A percentile compares a stretch with the other conserved stretches of the same genome.
Evolutionary conservation across 1,284 basidiomycete genomes (phyloP).

Genomic region (Trametes sp.): DNA sequence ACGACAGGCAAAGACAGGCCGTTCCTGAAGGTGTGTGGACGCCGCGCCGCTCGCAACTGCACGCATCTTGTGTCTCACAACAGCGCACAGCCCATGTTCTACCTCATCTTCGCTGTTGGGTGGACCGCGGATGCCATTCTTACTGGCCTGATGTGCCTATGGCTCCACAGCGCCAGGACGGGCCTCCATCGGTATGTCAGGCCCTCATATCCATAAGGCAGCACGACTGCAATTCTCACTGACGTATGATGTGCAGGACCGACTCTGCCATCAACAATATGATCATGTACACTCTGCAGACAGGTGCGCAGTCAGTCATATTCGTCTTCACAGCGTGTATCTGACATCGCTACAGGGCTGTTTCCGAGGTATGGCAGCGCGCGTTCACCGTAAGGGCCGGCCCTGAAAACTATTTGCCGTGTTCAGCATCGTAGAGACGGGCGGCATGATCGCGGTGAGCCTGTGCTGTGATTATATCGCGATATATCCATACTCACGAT

Average conservation of each 20-base stretch:
- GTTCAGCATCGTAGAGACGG: slow-evolving; percentile 9
- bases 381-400: not conserved
- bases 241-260: slow-evolving; percentile 12
- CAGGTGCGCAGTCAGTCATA: slow-evolving; percentile 11
- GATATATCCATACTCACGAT: not conserved
- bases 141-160: slow-evolving; percentile 16
- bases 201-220: not conserved
- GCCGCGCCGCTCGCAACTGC: not conserved
- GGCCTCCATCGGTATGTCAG: slow-evolving; percentile 22
- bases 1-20: not conserved
- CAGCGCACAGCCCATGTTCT: slow-evolving; percentile 12
- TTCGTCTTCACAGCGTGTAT: too few species aligned
- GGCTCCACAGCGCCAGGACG: slow-evolving; percentile 20
- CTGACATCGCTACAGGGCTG: slow-evolving; percentile 6
- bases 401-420: not conserved
- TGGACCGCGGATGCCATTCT: slow-evolving; percentile 20
- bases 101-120: slow-evolving; percentile 18
- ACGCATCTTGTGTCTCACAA: not conserved
- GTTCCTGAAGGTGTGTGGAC: not conserved
- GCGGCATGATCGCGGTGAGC: slow-evolving; percentile 19
- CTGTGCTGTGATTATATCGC: not conserved
- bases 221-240: not conserved
- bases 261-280: slow-evolving; percentile 23
- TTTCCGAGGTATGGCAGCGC: slow-evolving; percentile 17
- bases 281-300: slow-evolving; percentile 25